Evolutionary conservation across 2,329 filamentous ascomycete genomes (phyloP).

Genomic region (Colletotrichum higginsianum): DNA sequence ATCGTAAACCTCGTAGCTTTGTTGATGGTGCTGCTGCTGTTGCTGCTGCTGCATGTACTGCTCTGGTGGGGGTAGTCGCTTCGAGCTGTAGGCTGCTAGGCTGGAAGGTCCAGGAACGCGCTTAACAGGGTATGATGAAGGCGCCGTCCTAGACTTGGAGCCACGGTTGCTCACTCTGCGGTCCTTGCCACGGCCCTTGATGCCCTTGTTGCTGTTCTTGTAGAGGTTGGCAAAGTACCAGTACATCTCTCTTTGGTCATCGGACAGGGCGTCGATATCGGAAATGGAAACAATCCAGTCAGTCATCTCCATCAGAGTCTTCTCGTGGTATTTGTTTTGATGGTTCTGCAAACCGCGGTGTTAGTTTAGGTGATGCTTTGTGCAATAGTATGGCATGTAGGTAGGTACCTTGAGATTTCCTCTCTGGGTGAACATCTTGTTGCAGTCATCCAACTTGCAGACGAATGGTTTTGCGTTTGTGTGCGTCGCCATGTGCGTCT

Average conservation of each 20-base stretch:
- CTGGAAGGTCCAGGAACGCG: slow-evolving; percentile 34
- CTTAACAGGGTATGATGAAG: slow-evolving; percentile 40
- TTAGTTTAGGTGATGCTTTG: neutral
- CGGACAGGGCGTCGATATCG: slow-evolving; percentile 74
- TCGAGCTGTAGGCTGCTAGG: slow-evolving; percentile 40
- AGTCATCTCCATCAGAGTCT: slow-evolving; percentile 80
- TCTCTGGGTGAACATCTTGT: slow-evolving; percentile 89
- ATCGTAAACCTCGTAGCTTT: slow-evolving; percentile 39
- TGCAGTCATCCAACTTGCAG: slow-evolving; percentile 86
- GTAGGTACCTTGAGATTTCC: slow-evolving; percentile 89
- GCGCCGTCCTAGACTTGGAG: slow-evolving; percentile 44
- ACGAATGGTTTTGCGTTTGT: slow-evolving; percentile 82
- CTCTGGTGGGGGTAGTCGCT: slow-evolving; percentile 36
- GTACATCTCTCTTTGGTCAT: slow-evolving; percentile 82
- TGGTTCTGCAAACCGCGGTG: slow-evolving; percentile 73
- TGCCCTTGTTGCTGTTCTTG: slow-evolving; percentile 98
- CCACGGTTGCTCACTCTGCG: slow-evolving; percentile 69
- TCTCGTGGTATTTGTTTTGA: slow-evolving; percentile 92
- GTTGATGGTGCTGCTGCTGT: slow-evolving; percentile 30
- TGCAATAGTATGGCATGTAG: slow-evolving; percentile 27
- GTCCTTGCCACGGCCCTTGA: slow-evolving; percentile 94
- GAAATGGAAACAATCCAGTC: slow-evolving; percentile 76
- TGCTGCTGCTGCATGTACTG: slow-evolving; percentile 40
- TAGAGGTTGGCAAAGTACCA: slow-evolving; percentile 90
- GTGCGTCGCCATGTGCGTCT: slow-evolving; percentile 87